These are phyloP conservation scores for Adansonia grandidieri DNA, from an alignment of 441 rosid species.

Conservation along the genomic window DNA sequence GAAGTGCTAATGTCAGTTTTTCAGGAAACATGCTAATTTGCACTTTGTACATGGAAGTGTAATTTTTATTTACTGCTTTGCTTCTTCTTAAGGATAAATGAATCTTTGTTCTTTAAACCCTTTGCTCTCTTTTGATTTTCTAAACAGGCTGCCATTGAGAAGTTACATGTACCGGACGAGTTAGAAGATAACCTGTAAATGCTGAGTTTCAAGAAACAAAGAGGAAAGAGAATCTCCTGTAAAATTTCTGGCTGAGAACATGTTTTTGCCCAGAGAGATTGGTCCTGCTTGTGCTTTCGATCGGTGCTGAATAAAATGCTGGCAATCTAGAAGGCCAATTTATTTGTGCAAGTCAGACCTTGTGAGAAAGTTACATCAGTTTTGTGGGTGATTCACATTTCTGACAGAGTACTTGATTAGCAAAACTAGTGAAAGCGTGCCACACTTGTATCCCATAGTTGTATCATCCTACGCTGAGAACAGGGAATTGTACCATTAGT, in stretches of 20 bases:
- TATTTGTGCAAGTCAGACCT: slow-evolving; percentile 10
- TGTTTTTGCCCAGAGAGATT: slow-evolving; percentile 21
- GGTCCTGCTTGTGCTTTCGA: slow-evolving; percentile 54
- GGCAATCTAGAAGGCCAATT: slow-evolving; percentile 15
- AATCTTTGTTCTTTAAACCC: neutral
- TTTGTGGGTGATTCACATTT: slow-evolving; percentile 36
- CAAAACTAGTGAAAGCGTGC: slow-evolving; percentile 28
- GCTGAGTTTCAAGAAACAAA: slow-evolving; percentile 17
- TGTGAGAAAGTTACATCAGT: slow-evolving; percentile 32
- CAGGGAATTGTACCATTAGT: slow-evolving; percentile 29
- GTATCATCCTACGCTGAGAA: slow-evolving; percentile 24
- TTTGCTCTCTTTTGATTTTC: slow-evolving; percentile 10
- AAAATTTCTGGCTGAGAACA: slow-evolving; percentile 28
- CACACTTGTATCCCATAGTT: slow-evolving; percentile 35
- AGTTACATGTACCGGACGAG: slow-evolving; percentile 75
- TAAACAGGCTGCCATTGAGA: slow-evolving; percentile 77
- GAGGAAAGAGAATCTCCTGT: slow-evolving; percentile 25
- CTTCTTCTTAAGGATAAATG: neutral
- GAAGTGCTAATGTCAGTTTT: neutral
- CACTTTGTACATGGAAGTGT: neutral
- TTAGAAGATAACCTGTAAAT: slow-evolving; percentile 50
- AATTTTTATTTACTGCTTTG: neutral
- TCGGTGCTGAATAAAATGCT: slow-evolving; percentile 26
- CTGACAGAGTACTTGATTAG: slow-evolving; percentile 29
- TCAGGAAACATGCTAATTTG: neutral